Evolutionary conservation across 2,329 filamentous ascomycete genomes (phyloP), one percentile per base, ranked within the genome.

Genomic region (Pyrenophora seminiperda): DNA sequence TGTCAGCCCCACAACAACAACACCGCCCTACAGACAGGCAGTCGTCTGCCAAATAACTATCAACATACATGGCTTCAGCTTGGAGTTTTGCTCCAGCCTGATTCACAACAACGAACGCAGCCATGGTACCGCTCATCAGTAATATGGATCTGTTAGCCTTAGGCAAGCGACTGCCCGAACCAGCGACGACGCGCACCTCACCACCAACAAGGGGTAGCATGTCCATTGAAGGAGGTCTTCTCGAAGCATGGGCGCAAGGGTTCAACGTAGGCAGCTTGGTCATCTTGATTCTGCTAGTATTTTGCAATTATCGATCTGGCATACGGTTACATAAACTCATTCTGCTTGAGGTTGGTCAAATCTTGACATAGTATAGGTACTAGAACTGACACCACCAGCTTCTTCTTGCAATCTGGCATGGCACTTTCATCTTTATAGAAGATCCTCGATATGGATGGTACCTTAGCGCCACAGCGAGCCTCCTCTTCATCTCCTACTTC

Each of bases 201-300:
- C 62, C 65, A 13, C 66, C 68, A 2, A 69, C 62, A 13, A 54
- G 66, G 33, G 47, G 48, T 2, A 66, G 63, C 22, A 51, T 72
- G 32, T 58, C 56, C 2, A 54, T 51, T 2, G 64, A 70, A 34
- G 68, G 66, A 36, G 66, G 65, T 0, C 63, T 68, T 37, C 46
- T 72, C 18, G 69, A 72, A 38, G 68, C 68, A 15, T 72, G 68
- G 69, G 68, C 68, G 10, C 66, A 72, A 53, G 69, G 69, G n/a
- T 72, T 70, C 42, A 67, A 72, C 22, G 69, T 71, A 3, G 69
- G 69, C 11, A 67, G 64, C 34, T 54, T 72, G 29, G 58, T 71
- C 14, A 67, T 72, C 7, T 47, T 72, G 15, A 67, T 72, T 4
- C 50, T 72, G 33, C 68, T 72, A n/a, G 68, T 72, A 9, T 68